These are phyloP conservation scores for Jackrogersella multiformis DNA, from an alignment of 495 filamentous ascomycete genomes.

Conservation along the genomic window DNA sequence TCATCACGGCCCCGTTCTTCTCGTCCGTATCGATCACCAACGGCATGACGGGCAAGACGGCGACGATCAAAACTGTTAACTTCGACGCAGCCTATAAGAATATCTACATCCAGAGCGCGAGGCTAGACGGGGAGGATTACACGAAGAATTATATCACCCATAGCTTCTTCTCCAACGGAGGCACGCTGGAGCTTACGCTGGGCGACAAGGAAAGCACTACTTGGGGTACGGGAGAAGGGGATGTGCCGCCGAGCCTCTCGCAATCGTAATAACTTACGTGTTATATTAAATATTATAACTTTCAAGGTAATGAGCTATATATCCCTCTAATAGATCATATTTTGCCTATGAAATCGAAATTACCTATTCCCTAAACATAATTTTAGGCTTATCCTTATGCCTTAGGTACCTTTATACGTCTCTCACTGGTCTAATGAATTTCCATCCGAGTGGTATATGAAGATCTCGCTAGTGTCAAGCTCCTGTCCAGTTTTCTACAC, in stretches of 20 bases:
- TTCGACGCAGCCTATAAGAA: conserved; percentile 70
- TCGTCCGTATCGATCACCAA: conserved; percentile 67
- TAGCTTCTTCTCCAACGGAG: conserved; percentile 71
- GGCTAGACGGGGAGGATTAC: conserved; percentile 67
- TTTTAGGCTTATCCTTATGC: background rate
- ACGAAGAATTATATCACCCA: conserved; percentile 73
- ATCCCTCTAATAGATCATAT: background rate
- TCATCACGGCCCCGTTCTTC: conserved; percentile 72
- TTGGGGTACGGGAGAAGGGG: conserved; percentile 69
- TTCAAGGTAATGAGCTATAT: background rate
- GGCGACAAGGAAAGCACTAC: conserved; percentile 67
- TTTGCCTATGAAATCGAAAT: background rate
- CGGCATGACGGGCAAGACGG: conserved; percentile 66
- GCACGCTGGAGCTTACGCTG: conserved; percentile 68
- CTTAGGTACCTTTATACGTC: no score
- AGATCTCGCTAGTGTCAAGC: no score
- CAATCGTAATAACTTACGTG: background rate
- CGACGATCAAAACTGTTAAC: conserved; percentile 66
- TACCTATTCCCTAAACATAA: background rate
- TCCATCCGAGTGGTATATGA: no score
- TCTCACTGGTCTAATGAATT: no score
- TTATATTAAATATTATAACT: background rate
- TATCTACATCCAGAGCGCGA: conserved; percentile 74
- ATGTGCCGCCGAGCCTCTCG: conserved; percentile 66
- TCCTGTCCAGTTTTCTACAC: background rate